Evolutionary conservation across 371 early-diverging fungal genomes (phyloP).

Genomic region (Chytridiales sp.): DNA sequence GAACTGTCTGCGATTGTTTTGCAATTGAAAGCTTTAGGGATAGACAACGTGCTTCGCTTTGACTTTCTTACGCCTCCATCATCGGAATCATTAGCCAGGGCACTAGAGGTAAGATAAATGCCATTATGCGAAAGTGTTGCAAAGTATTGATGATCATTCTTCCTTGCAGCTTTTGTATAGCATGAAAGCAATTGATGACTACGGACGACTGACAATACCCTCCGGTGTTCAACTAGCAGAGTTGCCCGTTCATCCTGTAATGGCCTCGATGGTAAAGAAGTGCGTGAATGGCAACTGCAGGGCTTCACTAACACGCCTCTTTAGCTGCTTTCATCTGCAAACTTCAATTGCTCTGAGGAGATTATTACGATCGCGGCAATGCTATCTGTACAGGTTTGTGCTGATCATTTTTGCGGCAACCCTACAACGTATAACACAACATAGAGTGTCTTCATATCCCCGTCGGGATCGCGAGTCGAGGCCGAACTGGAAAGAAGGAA

Average conservation of each 20-base stretch:
- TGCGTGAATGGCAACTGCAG: not conserved
- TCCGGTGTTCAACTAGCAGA: conserved; percentile 79
- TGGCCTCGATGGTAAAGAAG: conserved; percentile 62
- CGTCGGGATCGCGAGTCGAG: conserved; percentile 50
- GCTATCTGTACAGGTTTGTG: conserved; percentile 70
- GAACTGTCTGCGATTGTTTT: conserved; percentile 34
- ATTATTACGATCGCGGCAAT: conserved; percentile 81
- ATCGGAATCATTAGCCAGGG: conserved; percentile 64
- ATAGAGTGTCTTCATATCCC: conserved; percentile 63
- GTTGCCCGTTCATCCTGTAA: conserved; percentile 75
- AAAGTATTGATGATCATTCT: not conserved
- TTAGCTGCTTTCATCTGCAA: conserved; percentile 63
- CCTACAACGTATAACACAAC: not conserved
- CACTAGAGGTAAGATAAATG: conserved; percentile 52
- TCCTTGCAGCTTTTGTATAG: conserved; percentile 56
- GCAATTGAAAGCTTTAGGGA: conserved; percentile 73
- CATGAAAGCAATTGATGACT: conserved; percentile 73
- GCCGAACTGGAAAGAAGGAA: conserved; percentile 62
- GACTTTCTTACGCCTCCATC: conserved; percentile 71
- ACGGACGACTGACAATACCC: conserved; percentile 72
- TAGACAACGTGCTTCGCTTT: conserved; percentile 75
- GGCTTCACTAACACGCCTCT: conserved; percentile 38
- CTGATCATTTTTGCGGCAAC: conserved; percentile 9
- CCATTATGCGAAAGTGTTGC: conserved; percentile 1
- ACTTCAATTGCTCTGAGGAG: conserved; percentile 73